phyloP scores from a whole-genome alignment of 768 basidiomycete species.

The Cantharellus anzutake region DNA sequence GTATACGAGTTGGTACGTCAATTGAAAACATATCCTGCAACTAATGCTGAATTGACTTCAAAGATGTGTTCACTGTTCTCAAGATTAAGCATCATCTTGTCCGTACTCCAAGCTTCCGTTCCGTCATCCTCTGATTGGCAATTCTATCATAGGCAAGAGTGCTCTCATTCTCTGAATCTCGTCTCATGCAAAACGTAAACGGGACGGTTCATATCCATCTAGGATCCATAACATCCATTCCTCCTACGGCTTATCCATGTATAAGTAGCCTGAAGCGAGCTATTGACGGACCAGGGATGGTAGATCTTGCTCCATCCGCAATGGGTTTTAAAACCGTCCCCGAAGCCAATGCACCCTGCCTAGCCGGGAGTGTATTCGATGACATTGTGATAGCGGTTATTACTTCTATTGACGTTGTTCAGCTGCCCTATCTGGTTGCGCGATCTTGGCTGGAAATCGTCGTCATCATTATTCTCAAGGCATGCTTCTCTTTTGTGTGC shows the following conservation, averaged over 20 bases:
- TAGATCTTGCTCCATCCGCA: conserved; percentile 29
- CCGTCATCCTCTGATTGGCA: neutral
- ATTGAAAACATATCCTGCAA: conserved; percentile 10
- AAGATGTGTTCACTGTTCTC: conserved; percentile 18
- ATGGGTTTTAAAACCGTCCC: conserved; percentile 26
- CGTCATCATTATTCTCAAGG: conserved; percentile 47
- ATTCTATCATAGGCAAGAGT: conserved; percentile 16
- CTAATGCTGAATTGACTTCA: neutral
- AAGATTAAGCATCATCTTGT: conserved; percentile 36
- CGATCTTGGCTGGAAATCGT: conserved; percentile 46
- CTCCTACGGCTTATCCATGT: conserved; percentile 31
- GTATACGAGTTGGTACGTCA: conserved; percentile 31
- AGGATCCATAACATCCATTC: conserved; percentile 25
- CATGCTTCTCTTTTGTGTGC: neutral
- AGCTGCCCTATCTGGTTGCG: conserved; percentile 34
- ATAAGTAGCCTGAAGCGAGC: conserved; percentile 36
- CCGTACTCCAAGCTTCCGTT: neutral
- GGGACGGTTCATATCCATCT: conserved; percentile 38
- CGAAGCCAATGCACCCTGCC: conserved; percentile 22
- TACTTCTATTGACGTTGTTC: conserved; percentile 24
- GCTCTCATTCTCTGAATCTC: conserved; percentile 36
- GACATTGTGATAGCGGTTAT: conserved; percentile 39
- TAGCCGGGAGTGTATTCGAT: conserved; percentile 44
- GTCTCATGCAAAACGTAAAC: conserved; percentile 25
- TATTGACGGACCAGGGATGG: conserved; percentile 37